Evolutionary conservation across 2,329 filamentous ascomycete genomes (phyloP), one percentile per base, ranked within the genome.

Genomic region (Hypomyces perniciosus): DNA sequence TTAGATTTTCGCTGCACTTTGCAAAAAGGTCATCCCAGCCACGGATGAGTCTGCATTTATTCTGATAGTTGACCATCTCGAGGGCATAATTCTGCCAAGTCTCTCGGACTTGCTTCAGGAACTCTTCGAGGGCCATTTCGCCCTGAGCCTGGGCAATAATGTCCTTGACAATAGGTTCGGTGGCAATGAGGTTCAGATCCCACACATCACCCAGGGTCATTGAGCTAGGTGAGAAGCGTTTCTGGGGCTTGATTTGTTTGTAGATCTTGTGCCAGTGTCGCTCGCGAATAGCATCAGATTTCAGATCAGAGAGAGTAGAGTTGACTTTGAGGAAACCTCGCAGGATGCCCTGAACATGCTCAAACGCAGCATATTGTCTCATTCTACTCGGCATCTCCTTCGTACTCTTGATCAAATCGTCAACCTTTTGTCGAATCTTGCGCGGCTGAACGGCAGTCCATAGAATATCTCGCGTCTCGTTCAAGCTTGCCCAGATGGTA

Each of bases 341-440:
- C 38, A 99, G 80, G 30, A 95, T 88, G 56, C 83, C 90, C 66
- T 99, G 95, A 37, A 99, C 90, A 64, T 99, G 92, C 69, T 99
- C 95, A 65, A 99, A 99, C n/a, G 95, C 95, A 60, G 95, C 92
- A 68, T 99, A 99, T 65, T 99, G 95, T 54, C 95, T 85, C 92
- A 99, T 97, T 53, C 93, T 85, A 69, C 90, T 96, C 0, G 95
- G 93, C 93, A 99, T 97, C 56, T 97, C 92, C 72, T 96, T 97
- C 34, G 91, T 97, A 80, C 95, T 95, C 75, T 96, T 96, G 67
- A 97, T 89, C 48, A 97, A 79, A 44, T 86, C 85, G 63, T 99
- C 92, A 46, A 99, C 85, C 55, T 89, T 88, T 60, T 88, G 82
- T 35, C 93, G 84, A 52, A 99, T 83, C 72, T 97, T 99, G 56